Conservation (phyloP, 805 yeast genomes). For the Wickerhamomyces ciferrii region DNA sequence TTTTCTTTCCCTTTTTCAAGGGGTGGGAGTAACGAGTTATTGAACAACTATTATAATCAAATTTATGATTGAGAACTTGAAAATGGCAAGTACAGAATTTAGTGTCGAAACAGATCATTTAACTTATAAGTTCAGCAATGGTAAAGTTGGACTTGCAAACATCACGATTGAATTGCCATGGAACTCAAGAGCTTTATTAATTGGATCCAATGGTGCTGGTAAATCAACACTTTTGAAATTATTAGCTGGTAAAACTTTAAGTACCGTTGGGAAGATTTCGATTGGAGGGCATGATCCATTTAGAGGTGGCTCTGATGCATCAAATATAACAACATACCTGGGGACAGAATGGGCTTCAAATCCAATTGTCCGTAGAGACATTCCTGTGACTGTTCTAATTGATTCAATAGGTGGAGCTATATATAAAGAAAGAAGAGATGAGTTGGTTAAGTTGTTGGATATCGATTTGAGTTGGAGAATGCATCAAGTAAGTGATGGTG, state of each 20-base stretch:
- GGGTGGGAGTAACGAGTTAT: too few species aligned
- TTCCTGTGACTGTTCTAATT: constrained; percentile 76
- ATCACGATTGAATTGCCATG: constrained; percentile 58
- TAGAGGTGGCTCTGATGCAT: constrained; percentile 42
- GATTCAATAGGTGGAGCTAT: constrained; percentile 76
- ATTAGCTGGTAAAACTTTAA: constrained; percentile 86
- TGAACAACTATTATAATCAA: too few species aligned
- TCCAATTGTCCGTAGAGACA: constrained; percentile 84
- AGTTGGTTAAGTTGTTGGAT: constrained; percentile 71
- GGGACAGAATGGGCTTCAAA: constrained; percentile 99
- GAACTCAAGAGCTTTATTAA: constrained; percentile 69
- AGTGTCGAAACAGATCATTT: constrained; percentile 64
- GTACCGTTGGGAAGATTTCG: constrained; percentile 61
- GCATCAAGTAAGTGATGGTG: constrained; percentile 92
- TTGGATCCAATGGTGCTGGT: constrained; percentile 98
- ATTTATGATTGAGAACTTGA: too few species aligned
- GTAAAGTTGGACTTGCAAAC: constrained; percentile 61
- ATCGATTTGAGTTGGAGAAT: constrained; percentile 88
- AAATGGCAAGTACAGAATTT: constrained; percentile 3
- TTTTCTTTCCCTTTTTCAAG: too few species aligned
- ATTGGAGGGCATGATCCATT: constrained; percentile 92
- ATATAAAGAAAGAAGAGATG: constrained; percentile 71
- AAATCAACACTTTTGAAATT: constrained; percentile 83
- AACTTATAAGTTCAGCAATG: constrained; percentile 61
- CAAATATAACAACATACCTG: constrained; percentile 62